Evolutionary conservation across 768 basidiomycete species (phyloP), one percentile per base, ranked within the genome.

Genomic region (Pisolithus marmoratus): DNA sequence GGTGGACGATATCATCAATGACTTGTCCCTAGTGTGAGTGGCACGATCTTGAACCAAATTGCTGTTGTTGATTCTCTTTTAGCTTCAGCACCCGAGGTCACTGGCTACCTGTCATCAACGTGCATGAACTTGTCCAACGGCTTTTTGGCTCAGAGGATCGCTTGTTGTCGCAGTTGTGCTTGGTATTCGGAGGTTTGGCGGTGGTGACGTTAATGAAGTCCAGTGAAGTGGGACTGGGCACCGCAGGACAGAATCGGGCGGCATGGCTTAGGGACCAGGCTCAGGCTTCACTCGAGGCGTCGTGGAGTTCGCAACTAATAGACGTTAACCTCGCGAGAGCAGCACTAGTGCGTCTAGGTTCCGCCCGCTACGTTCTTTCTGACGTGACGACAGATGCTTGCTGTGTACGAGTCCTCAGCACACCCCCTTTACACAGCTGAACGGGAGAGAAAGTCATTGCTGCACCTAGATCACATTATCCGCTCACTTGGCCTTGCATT

Each of bases 381-480:
- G 38, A 70, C 38, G 43, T 36, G 12, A 15, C n/a, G 4, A 31
- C 54, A 87, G 87, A 80, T 91, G 46, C 74, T 90, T 8, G 84
- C 88, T 5, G 70, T 91, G 3, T 91, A 87, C 58, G 89, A 91
- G 63, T 78, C 80, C 0, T 90, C 85, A 1, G 78, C 84, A 5
- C 85, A 90, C 54, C 87, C 86, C 6, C 71, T 77, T 40, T 78
- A 88, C 61, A 77, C 75, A 20, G 72, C 77, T 4, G 75, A 79
- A 20, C 77, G 83, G 14, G 76, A 81, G 11, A 70, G 72, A 20
- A 66, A 67, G 19, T 74, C 87, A 0, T 70, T 91, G 9, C 62
- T 77, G 38, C 71, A 76, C 22, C 72, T 90, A 29, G 89, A 91
- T 62, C 72, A 74, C 27, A 80, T 90, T 51, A 78, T 91, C 54